These are phyloP conservation scores for Nigrospora oryzae DNA, from an alignment of 2,329 filamentous ascomycete genomes.

Conservation along the genomic window DNA sequence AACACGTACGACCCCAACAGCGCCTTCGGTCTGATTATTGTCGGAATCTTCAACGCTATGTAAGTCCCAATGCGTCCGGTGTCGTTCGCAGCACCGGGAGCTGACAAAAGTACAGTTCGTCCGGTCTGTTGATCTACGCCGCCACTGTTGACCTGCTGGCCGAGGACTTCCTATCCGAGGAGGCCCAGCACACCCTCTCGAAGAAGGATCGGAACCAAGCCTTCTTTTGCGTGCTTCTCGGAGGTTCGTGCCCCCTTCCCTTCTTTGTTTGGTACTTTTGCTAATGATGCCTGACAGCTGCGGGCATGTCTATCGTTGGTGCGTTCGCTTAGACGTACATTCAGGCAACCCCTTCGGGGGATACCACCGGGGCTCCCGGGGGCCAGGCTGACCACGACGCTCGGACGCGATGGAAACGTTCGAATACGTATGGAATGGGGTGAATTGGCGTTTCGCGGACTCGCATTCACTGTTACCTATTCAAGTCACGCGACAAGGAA, in stretches of 20 bases:
- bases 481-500: no score
- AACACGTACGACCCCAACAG: constrained; percentile 54
- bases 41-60: constrained; percentile 59
- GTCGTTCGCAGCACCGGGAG: background rate
- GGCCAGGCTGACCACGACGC: no score
- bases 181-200: constrained; percentile 38
- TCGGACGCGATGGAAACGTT: no score
- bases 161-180: constrained; percentile 57
- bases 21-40: constrained; percentile 54
- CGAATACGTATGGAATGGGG: no score
- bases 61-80: constrained; percentile 20
- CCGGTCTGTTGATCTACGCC: constrained; percentile 52
- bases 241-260: constrained; percentile 24
- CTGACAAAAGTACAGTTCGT: constrained; percentile 33
- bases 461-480: no score
- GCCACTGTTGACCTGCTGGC: constrained; percentile 55
- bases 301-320: constrained; percentile 37
- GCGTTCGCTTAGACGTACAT: constrained; percentile 24
- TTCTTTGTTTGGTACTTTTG: background rate
- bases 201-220: constrained; percentile 44
- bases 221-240: constrained; percentile 40
- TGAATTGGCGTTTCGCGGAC: no score
- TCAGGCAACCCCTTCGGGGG: background rate
- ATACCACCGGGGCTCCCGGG: no score
- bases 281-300: constrained; percentile 19